A percentile compares a stretch with the other conserved stretches of the same genome.
Evolutionary conservation across 768 basidiomycete species (phyloP).

Genomic region (Suillus hirtellus): DNA sequence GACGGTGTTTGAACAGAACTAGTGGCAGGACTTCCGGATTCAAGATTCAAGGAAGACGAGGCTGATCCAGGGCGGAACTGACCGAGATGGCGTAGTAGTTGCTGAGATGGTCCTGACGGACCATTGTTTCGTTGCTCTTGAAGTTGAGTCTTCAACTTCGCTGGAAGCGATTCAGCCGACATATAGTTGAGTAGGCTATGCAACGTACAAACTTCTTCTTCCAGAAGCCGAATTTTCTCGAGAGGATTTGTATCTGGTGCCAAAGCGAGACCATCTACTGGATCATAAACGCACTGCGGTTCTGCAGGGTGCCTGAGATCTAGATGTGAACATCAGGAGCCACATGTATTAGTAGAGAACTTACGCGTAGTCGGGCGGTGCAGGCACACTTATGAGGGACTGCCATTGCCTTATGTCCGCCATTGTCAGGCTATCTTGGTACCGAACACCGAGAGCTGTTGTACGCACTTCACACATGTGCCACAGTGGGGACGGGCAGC

Average conservation of each 20-base stretch:
- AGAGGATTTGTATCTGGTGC: constrained; percentile 78
- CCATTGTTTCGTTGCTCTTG: constrained; percentile 52
- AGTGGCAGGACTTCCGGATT: constrained; percentile 18
- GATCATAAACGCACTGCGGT: constrained; percentile 85
- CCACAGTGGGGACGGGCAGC: constrained; percentile 83
- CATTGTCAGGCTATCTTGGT: not conserved
- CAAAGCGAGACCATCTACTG: constrained; percentile 76
- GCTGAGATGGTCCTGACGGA: constrained; percentile 31
- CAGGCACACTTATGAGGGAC: constrained; percentile 77
- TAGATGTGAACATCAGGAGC: constrained; percentile 12
- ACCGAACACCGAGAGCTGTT: not conserved
- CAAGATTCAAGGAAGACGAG: constrained; percentile 20
- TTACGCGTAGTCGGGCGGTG: constrained; percentile 83
- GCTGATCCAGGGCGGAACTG: constrained; percentile 23
- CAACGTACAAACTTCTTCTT: constrained; percentile 71
- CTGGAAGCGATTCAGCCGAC: constrained; percentile 37
- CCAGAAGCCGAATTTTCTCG: constrained; percentile 74
- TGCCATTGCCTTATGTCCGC: constrained; percentile 68
- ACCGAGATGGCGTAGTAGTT: constrained; percentile 10
- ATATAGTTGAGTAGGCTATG: constrained; percentile 8
- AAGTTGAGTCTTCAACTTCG: constrained; percentile 61
- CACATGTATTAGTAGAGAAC: constrained; percentile 24
- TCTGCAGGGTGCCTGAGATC: constrained; percentile 73
- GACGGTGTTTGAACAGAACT: constrained; percentile 12
- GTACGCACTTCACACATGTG: constrained; percentile 79